These are phyloP conservation scores for Jaltomata sinuosa DNA, from an alignment of 257 asterid genomes.

Conservation along the genomic window DNA sequence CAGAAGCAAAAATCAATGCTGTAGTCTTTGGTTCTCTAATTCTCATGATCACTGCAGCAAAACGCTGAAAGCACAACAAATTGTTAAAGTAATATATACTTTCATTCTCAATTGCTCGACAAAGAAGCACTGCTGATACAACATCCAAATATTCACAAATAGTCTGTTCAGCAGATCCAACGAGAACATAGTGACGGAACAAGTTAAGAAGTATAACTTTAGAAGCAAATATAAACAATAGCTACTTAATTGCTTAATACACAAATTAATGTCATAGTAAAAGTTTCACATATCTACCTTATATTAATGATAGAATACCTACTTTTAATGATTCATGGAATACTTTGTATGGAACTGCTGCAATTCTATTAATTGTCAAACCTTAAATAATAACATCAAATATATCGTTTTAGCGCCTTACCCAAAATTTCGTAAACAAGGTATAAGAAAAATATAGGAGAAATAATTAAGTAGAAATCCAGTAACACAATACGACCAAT, in stretches of 20 bases:
- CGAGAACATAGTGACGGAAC: neutral
- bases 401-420: neutral
- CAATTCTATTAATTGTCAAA: neutral
- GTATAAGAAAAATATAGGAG: neutral
- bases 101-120: neutral
- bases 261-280: neutral
- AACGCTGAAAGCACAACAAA: conserved; percentile 41
- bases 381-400: neutral
- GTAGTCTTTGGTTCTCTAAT: conserved; percentile 73
- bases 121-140: neutral
- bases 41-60: conserved; percentile 80
- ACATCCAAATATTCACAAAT: neutral
- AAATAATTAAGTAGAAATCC: neutral
- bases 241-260: neutral
- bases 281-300: neutral
- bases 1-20: conserved; percentile 66
- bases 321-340: neutral
- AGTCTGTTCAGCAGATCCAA: neutral
- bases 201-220: neutral
- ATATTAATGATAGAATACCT: neutral
- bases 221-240: neutral
- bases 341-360: neutral
- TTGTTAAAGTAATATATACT: neutral
- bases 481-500: neutral
- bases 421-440: neutral